A percentile compares a stretch with the other conserved stretches of the same genome.
Evolutionary conservation across 164 flowering plant species (phyloP).

Genomic region (Nymphaea thermarum): DNA sequence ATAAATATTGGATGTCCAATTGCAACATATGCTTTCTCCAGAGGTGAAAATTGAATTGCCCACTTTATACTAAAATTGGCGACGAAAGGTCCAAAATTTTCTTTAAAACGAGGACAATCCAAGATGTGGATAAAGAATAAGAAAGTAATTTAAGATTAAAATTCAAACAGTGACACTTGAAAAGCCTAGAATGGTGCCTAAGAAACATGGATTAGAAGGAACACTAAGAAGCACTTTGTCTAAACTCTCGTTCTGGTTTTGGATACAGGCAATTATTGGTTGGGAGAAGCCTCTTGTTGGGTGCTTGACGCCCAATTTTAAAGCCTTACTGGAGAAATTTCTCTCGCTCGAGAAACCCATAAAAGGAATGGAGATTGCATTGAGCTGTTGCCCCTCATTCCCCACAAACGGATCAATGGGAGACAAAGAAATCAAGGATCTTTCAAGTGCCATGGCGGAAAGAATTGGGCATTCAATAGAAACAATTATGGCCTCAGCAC

Average conservation of each 20-base stretch:
- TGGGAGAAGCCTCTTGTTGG: conserved; percentile 56
- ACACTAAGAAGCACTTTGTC: background rate
- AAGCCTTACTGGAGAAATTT: conserved; percentile 29
- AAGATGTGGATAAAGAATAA: no score
- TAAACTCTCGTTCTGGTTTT: background rate
- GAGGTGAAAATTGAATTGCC: no score
- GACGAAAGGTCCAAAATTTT: no score
- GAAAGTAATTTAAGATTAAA: no score
- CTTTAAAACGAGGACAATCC: no score
- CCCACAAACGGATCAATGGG: conserved; percentile 13
- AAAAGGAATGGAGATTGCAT: conserved; percentile 68
- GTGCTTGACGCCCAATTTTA: conserved; percentile 12
- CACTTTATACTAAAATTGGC: no score
- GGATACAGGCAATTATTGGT: conserved; percentile 50
- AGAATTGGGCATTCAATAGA: conserved; percentile 8
- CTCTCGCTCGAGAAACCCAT: conserved; percentile 35
- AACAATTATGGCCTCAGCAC: background rate
- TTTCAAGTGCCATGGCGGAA: conserved; percentile 16
- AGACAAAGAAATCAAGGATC: conserved; percentile 23
- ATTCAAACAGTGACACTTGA: no score
- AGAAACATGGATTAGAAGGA: no score
- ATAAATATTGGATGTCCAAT: no score
- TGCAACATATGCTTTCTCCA: no score
- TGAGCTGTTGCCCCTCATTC: conserved; percentile 20
- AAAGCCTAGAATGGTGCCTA: no score